Percentiles rank a stretch among this genome's conserved stretches.
These are phyloP conservation scores for Bipolaris cookei DNA, from an alignment of 2,329 filamentous ascomycete genomes.

Conservation along the genomic window DNA sequence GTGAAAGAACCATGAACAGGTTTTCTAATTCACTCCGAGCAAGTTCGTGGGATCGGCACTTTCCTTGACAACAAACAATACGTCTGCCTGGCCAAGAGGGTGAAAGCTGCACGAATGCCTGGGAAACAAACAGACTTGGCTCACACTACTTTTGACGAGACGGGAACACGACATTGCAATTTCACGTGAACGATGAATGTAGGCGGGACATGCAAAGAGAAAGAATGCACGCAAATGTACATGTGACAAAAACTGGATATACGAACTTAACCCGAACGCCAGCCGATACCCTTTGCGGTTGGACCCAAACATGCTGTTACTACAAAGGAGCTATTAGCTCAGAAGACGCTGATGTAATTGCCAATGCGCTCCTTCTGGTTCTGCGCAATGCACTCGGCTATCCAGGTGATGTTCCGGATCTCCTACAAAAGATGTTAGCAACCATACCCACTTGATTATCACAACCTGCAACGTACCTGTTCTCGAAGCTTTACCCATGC, in stretches of 20 bases:
- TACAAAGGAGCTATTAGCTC: slow-evolving; percentile 26
- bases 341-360: slow-evolving; percentile 97
- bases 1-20: neutral
- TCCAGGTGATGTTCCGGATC: slow-evolving; percentile 99
- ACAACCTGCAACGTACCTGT: slow-evolving; percentile 70
- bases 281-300: slow-evolving; percentile 32
- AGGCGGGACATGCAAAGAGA: neutral
- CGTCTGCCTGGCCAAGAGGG: neutral
- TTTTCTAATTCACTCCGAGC: neutral
- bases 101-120: neutral
- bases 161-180: neutral
- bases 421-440: slow-evolving; percentile 64
- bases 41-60: neutral
- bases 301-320: slow-evolving; percentile 37
- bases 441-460: neutral
- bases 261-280: slow-evolving; percentile 41
- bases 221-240: slow-evolving; percentile 17
- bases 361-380: slow-evolving; percentile 99
- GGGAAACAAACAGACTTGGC: neutral
- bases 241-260: slow-evolving; percentile 37
- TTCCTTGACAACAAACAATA: neutral
- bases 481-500: slow-evolving; percentile 97
- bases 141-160: neutral
- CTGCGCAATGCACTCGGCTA: slow-evolving; percentile 98
- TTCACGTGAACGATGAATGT: neutral